Base-by-base conservation (phyloP, 2,329 filamentous ascomycete species). In the Calonectria ilicicola region DNA sequence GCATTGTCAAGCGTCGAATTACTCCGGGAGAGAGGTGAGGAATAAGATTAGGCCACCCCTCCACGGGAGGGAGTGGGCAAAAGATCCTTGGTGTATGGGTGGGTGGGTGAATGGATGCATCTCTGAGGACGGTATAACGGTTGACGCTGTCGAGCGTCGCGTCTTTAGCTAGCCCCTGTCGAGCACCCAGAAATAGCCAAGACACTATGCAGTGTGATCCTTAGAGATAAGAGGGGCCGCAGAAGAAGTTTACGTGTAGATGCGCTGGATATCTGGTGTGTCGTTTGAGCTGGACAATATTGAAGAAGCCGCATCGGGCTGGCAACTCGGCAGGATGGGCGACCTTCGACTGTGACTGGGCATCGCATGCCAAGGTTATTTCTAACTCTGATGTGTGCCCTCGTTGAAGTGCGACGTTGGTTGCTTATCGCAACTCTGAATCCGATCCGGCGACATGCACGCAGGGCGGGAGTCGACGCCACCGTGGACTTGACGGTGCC, bases 341-440 rank as follows among this genome's bases (percentile, higher is more conserved):
- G 17, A 44, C 14, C n/a, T 29, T 63, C 21, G 40, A 26, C 40
- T 63, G 12, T 60, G 53, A 60, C 32, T 63, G 58, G 40, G 58
- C 38, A 69, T 21, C 32, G 44, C 66, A 69, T 69, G 56, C 44
- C 46, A 67, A 46, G 58, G 26, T 38, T 42, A 32, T 60, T 35
- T 35, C 21, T 38, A 60, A 60, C 53, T 60, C 53, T 60, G 38
- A 60, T 14, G 53, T 14, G 49, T 27, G 32, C 32, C 35, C 42
- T 44, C 32, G 23, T 32, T 35, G 53, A 51, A 63, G 32, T 65
- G 32, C 56, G 58, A 63, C 53, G 56, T 53, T 62, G 42, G 29
- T 32, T 69, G 65, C 74, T 79, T 79, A 79, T 79, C 77, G 62
- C 47, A 63, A 65, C 32, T 51, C 44, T 69, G 44, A 69, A 77